Base-by-base conservation (phyloP, 495 filamentous ascomycete species). In the Filosporella fistucella region DNA sequence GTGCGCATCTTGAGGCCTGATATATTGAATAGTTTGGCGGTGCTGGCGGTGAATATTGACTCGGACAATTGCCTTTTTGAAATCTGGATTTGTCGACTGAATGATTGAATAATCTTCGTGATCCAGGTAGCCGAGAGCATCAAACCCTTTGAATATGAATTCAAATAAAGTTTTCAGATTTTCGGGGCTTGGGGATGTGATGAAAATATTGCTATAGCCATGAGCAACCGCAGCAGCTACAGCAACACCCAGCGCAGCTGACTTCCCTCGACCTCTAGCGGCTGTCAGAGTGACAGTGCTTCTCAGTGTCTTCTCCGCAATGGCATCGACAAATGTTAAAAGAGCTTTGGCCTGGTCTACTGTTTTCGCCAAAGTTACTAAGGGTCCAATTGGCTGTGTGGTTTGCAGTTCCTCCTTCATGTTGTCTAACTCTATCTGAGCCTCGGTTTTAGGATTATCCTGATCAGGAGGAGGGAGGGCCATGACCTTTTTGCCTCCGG, bases 151-250 rank as follows among this genome's bases (percentile, higher is more conserved):
- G 75, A 99, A 99, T 1, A 97, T 79, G 52, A 99, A 99, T 58
- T 97, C 89, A 63, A 99, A 99, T 17, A 97, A 71, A 0, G 94
- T 97, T 68, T 97, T 97, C 70, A 99, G 75, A 67, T 97, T 99
- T 70, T 97, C 94, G 1, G 94, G 94, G 52, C 88, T 95, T 13
- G 94, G 94, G 18, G 94, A 99, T 2, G 94, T 99, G 61, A 99
- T 95, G 71, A 99, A 99, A 57, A 99, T 94, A 63, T 99, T 99
- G 69, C 88, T 95, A 61, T 99, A 99, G 16, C 94, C 94, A 59
- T 96, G 87, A 0, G 91, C 91, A 46, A 97, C 75, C 12, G 94
- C 94, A 8, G 94, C 89, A 30, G 94, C 90, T 49, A 99, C 86
- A 13, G 94, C 88, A 45, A 99, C 80, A 60, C 94, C 94, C 53